Evolutionary conservation across 73 alveolate species (phyloP), one percentile per base, ranked within the genome.

Genomic region (Paramecium primaurelia): DNA sequence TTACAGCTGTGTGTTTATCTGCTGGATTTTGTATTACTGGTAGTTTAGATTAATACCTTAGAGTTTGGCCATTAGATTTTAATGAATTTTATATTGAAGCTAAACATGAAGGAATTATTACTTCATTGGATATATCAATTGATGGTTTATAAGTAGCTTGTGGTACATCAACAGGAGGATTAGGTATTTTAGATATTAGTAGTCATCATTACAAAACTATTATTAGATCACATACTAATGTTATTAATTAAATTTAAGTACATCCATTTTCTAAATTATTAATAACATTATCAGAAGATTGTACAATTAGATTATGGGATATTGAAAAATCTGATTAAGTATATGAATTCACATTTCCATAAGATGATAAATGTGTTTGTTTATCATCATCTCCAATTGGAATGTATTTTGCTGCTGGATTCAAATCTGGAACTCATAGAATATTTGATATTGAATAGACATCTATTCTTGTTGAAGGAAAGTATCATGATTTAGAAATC

Each of bases 1-100:
- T 96, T 49, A 92, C 98, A 38, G 98, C 99, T 4, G 97, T 98
- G n/a, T 71, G 94, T 49, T 18, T 89, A 36, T 45, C 86, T 12
- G 94, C 94, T 69, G 94, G 99, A 16, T 98, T 98, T 86, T 98
- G 99, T 89, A 99, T 96, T 4, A 98, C 99, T 9, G 99, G 99
- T 0, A 94, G 98, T 92, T 97, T 95, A 86, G 99, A 98, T 93
- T 93, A 98, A 38, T 96, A 87, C 69, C 91, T 97, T 16, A 95
- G 99, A 95, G 98, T 98, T 25, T 98, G 99, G 99, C 99, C 99
- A 8, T 94, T 98, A 20, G 99, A 98, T 86, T 98, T 98, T 77
- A 86, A 97, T 49, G 99, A 98, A 88, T 98, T 97, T 95, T 95
- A 96, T 86, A 98, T 98, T 90, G 99, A 98, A 89, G 99, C 99